A percentile compares a stretch with the other conserved stretches of the same genome.
Conservation (phyloP, 1,284 basidiomycete species). For the Malassezia psittaci region DNA sequence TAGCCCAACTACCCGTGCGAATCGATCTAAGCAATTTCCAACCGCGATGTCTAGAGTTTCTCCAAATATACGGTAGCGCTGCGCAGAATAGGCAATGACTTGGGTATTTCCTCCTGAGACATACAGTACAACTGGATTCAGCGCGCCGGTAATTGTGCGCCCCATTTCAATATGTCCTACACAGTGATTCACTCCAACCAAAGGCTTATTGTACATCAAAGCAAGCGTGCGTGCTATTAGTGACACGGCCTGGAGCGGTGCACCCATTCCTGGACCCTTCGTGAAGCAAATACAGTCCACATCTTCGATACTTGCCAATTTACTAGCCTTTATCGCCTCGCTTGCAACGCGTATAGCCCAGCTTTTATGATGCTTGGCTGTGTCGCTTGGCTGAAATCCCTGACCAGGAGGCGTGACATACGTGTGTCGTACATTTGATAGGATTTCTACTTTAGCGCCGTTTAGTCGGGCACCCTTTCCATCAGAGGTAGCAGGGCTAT, state of each 20-base stretch:
- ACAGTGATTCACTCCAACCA: constrained; percentile 96
- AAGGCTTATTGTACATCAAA: constrained; percentile 74
- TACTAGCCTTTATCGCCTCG: constrained; percentile 66
- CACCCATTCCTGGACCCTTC: constrained; percentile 99
- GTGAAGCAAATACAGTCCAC: constrained; percentile 94
- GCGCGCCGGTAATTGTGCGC: constrained; percentile 81
- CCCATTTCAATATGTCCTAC: constrained; percentile 99
- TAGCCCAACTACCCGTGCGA: constrained; percentile 87
- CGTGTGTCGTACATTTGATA: constrained; percentile 70
- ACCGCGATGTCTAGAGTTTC: constrained; percentile 98
- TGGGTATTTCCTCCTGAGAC: constrained; percentile 99
- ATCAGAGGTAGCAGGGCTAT: constrained; percentile 54
- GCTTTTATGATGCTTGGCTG: constrained; percentile 85
- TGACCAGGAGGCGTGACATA: constrained; percentile 97
- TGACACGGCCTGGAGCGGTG: constrained; percentile 86
- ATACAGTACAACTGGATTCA: constrained; percentile 92
- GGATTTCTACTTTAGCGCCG: constrained; percentile 43
- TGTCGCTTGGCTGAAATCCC: constrained; percentile 90
- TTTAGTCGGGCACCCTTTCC: constrained; percentile 57
- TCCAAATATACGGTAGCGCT: constrained; percentile 96
- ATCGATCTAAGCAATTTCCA: constrained; percentile 94
- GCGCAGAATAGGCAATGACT: constrained; percentile 87
- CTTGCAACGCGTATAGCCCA: constrained; percentile 78
- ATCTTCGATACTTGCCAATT: constrained; percentile 59
- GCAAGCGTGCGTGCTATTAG: constrained; percentile 87